Evolutionary conservation across 2,329 filamentous ascomycete species (phyloP), one percentile per base, ranked within the genome.

Genomic region (Knufia petricola): DNA sequence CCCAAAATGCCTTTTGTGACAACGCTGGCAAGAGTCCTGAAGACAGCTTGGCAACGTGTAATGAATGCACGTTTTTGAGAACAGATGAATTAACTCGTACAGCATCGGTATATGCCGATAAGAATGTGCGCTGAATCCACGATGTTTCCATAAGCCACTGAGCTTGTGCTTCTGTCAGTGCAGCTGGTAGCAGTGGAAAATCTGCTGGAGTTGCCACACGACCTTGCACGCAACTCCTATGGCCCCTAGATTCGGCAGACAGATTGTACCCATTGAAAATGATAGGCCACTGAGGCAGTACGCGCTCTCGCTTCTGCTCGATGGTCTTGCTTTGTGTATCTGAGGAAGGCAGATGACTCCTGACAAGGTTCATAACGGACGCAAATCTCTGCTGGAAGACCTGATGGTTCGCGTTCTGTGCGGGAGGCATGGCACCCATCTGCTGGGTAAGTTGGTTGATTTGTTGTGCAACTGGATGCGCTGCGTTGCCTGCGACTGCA

Each of bases 61-160:
- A 61, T 4, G 73, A 77, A 19, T 73, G 75, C 37, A 86, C 69
- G 4, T 69, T 63, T 6, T 59, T 51, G 54, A 85, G 83, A 1
- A 68, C 72, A 3, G 59, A 55, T 3, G 68, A 66, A 51, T 82
- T 82, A 57, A 84, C 79, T 20, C 80, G 75, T 37, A 85, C 63
- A 1, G 79, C 75, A 41, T 84, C 74, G 54, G 80, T 74, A 55
- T 82, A 85, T 1, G 81, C 82, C 42, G 81, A 76, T 40, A 85
- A 69, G 60, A 85, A 81, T 15, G 81, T 81, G 46, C 76, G 70
- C 54, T 85, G 81, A 4, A 81, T 81, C 78, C 81, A 84, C 46
- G 80, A 76, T 2, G 79, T 77, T 60, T 85, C 81, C 31, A 82
- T 65, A 1, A 86, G 64, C 77, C 83, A 81, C 61, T 84, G 80